These are phyloP conservation scores for Hymenoscyphus linearis DNA, from an alignment of 2,329 filamentous ascomycete genomes.

Conservation along the genomic window DNA sequence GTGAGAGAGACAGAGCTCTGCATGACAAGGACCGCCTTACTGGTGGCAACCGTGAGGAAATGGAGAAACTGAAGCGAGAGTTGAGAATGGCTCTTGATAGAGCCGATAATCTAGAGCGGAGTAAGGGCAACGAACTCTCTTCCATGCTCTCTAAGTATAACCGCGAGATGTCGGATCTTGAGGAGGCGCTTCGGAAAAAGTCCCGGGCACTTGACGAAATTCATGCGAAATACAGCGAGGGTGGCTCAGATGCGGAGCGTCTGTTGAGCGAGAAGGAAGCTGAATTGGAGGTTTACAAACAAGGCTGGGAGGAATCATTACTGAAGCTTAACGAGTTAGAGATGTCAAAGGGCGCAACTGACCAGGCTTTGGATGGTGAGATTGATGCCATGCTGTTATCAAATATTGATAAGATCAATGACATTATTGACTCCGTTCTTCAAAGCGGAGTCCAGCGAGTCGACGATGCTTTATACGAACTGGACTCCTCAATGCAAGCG, in stretches of 20 bases:
- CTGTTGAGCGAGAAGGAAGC: constrained; percentile 91
- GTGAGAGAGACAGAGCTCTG: constrained; percentile 86
- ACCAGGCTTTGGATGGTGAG: constrained; percentile 79
- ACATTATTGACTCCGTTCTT: constrained; percentile 94
- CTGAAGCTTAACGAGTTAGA: constrained; percentile 87
- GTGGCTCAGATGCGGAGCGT: constrained; percentile 78
- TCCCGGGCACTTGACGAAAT: constrained; percentile 80
- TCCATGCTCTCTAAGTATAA: constrained; percentile 95
- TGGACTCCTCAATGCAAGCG: constrained; percentile 96
- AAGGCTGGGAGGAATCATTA: constrained; percentile 93
- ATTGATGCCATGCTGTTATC: constrained; percentile 84
- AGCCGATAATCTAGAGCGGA: constrained; percentile 85
- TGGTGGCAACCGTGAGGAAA: constrained; percentile 84
- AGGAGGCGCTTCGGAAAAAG: constrained; percentile 87
- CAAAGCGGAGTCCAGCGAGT: constrained; percentile 90
- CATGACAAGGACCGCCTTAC: constrained; percentile 87
- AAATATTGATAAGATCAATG: constrained; percentile 89
- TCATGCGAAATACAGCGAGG: constrained; percentile 70
- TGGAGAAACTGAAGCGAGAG: constrained; percentile 92
- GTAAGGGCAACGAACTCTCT: constrained; percentile 92
- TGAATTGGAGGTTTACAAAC: constrained; percentile 96
- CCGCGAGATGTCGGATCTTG: constrained; percentile 91
- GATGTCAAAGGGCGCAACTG: constrained; percentile 67
- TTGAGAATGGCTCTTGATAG: constrained; percentile 86
- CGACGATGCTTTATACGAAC: constrained; percentile 92